phyloP scores from a whole-genome alignment of 345 rosid genomes.

The Pistacia atlantica region DNA sequence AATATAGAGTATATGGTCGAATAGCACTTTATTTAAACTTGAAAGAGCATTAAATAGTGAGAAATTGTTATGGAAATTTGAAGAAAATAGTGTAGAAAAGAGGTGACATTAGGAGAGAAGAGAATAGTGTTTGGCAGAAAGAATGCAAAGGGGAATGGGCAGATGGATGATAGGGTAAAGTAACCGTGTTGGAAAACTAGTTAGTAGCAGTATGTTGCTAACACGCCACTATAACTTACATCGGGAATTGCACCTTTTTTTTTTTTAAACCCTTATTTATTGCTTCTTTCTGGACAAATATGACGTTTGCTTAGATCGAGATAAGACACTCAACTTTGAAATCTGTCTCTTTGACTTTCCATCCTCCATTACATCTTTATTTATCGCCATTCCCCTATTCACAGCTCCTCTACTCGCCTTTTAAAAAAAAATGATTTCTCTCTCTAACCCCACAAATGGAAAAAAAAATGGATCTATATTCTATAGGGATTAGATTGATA shows the following conservation, averaged over 20 bases:
- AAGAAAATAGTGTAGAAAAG: too few species aligned
- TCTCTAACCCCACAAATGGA: too few species aligned
- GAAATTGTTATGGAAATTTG: too few species aligned
- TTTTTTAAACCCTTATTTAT: not conserved
- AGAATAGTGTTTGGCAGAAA: too few species aligned
- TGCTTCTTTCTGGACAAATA: constrained; percentile 20
- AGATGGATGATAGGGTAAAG: too few species aligned
- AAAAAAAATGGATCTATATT: not conserved
- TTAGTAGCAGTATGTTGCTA: not conserved
- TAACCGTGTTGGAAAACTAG: not conserved
- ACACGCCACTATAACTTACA: constrained; percentile 26
- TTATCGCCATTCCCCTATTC: not conserved
- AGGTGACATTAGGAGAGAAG: too few species aligned
- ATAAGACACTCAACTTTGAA: constrained; percentile 21
- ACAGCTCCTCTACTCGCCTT: not conserved
- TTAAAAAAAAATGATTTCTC: too few species aligned
- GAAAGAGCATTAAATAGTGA: too few species aligned
- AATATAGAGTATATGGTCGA: too few species aligned
- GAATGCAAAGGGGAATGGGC: too few species aligned
- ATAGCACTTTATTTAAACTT: too few species aligned
- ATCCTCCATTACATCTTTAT: not conserved
- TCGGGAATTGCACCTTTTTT: constrained; percentile 29
- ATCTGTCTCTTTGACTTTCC: constrained; percentile 26
- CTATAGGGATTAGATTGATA: not conserved
- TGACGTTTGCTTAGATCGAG: constrained; percentile 25